Base-by-base conservation (phyloP, 2,329 filamentous ascomycete genomes). In the Microcyclospora tardicrescens region DNA sequence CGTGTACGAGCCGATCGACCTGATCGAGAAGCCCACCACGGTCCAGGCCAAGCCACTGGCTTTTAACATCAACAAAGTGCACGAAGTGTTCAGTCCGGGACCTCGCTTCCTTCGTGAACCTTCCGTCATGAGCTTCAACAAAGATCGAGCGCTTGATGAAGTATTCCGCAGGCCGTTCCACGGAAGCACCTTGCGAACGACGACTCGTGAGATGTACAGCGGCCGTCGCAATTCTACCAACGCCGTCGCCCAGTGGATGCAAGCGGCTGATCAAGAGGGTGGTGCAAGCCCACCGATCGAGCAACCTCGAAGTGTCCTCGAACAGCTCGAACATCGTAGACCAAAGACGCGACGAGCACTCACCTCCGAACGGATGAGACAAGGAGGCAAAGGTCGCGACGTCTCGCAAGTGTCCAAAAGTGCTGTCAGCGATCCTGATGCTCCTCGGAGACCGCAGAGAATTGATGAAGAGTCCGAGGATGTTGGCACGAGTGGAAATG, bases 161-260 rank as follows among this genome's bases (percentile, higher is more conserved):
- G 85, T 96, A 0, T 96, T 96, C 57, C 73, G 84, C 14, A 54
- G 63, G 13, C 75, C 77, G 0, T 84, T 82, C 19, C 59, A 57
- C 34, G 79, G 80, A 43, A 67, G 75, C 36, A 71, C 72, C 6
- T 68, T 75, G 2, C 62, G 79, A 38, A 70, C 73, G 13, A 77
- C 72, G 3, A 56, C 59, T 1, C 48, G 48, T 9, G 55, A 55
- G 8, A 58, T 61, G 45, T 56, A 57, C 9, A 42, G 52, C 19
- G 79, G 84, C 48, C 72, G 78, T 43, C 73, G 75, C 29, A 81
- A 86, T 56, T 84, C 81, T 1, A 81, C 81, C 47, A 86, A 79
- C 42, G 83, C 84, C 0, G 86, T 95, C 37, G 79, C 81, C 19
- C 79, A 83, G 49, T 95, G 87, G 87, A 94, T 95, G 83, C 83